Conservation (phyloP, 2,329 filamentous ascomycete species). For the Ceratocystis huliohia region DNA sequence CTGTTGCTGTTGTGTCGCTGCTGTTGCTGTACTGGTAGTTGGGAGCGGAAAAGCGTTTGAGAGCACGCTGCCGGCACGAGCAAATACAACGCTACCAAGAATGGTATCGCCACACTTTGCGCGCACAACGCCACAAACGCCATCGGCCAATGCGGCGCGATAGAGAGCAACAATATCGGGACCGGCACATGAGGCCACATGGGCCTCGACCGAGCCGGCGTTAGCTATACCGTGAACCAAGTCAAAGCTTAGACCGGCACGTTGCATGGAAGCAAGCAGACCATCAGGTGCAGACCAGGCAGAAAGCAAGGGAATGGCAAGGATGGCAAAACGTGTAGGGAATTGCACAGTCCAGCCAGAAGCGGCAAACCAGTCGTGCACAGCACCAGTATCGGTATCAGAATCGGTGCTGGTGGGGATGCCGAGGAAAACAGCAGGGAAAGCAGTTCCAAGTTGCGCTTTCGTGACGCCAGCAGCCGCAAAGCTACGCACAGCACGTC, state of each 20-base stretch:
- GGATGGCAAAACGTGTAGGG: slow-evolving; percentile 46
- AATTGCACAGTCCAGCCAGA: slow-evolving; percentile 71
- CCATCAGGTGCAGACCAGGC: slow-evolving; percentile 67
- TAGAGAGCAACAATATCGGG: slow-evolving; percentile 72
- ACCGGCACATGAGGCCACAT: slow-evolving; percentile 55
- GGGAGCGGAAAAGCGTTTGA: slow-evolving; percentile 4
- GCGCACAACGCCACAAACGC: slow-evolving; percentile 67
- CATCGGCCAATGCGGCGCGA: slow-evolving; percentile 54
- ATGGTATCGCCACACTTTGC: slow-evolving; percentile 58
- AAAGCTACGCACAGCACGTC: slow-evolving; percentile 66
- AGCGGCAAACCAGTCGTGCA: slow-evolving; percentile 73
- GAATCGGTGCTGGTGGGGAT: slow-evolving; percentile 44
- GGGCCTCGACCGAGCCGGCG: slow-evolving; percentile 53
- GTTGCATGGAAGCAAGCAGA: slow-evolving; percentile 58
- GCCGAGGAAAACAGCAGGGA: slow-evolving; percentile 77
- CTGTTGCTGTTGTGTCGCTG: background rate
- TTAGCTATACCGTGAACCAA: slow-evolving; percentile 71
- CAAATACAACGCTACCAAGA: slow-evolving; percentile 14
- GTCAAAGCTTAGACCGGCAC: slow-evolving; percentile 66
- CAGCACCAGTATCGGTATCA: slow-evolving; percentile 29
- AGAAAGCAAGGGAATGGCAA: slow-evolving; percentile 59
- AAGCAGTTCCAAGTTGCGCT: slow-evolving; percentile 66
- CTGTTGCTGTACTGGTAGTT: slow-evolving; percentile 20
- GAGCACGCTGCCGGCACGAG: slow-evolving; percentile 21
- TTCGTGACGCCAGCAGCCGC: slow-evolving; percentile 56